Conservation (phyloP, 2,329 filamentous ascomycete genomes). For the Lecanoromycetidae sp. region DNA sequence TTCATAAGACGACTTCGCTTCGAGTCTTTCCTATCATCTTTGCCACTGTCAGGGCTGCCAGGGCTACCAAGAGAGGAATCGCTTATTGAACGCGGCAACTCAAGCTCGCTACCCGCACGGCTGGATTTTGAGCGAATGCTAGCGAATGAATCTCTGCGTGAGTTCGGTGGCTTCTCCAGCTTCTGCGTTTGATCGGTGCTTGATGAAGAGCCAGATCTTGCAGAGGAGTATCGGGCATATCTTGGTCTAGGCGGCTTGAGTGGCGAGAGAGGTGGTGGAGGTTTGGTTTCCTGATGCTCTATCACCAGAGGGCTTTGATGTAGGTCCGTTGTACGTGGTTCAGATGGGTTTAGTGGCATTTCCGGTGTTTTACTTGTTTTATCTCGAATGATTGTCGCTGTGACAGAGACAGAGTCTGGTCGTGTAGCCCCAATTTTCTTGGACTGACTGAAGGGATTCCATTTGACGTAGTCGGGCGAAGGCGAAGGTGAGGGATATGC, state of each 20-base stretch:
- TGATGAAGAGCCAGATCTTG: constrained; percentile 24
- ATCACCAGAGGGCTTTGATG: constrained; percentile 49
- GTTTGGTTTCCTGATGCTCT: constrained; percentile 44
- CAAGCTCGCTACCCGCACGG: constrained; percentile 24
- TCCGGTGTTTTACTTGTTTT: constrained; percentile 33
- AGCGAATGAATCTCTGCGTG: constrained; percentile 27
- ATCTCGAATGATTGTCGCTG: constrained; percentile 66
- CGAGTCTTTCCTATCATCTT: constrained; percentile 43
- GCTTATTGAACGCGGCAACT: constrained; percentile 24
- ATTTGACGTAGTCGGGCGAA: constrained; percentile 22
- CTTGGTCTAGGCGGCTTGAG: constrained; percentile 19
- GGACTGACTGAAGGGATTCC: constrained; percentile 25
- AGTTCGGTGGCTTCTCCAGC: constrained; percentile 16
- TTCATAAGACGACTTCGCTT: constrained; percentile 52
- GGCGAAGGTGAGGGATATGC: constrained; percentile 21
- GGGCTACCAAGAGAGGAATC: constrained; percentile 25
- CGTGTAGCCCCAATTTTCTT: constrained; percentile 22
- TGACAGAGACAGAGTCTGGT: constrained; percentile 76
- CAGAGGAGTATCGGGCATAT: constrained; percentile 9
- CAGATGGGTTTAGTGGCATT: constrained; percentile 21
- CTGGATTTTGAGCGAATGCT: constrained; percentile 31
- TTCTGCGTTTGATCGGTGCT: constrained; percentile 20
- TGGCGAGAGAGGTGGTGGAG: constrained; percentile 21
- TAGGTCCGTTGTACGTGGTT: constrained; percentile 31
- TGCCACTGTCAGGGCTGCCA: constrained; percentile 29